A percentile compares a stretch with the other conserved stretches of the same genome.
phyloP scores from a whole-genome alignment of 1,284 basidiomycete genomes.

The Coniferiporia sulphurascens region DNA sequence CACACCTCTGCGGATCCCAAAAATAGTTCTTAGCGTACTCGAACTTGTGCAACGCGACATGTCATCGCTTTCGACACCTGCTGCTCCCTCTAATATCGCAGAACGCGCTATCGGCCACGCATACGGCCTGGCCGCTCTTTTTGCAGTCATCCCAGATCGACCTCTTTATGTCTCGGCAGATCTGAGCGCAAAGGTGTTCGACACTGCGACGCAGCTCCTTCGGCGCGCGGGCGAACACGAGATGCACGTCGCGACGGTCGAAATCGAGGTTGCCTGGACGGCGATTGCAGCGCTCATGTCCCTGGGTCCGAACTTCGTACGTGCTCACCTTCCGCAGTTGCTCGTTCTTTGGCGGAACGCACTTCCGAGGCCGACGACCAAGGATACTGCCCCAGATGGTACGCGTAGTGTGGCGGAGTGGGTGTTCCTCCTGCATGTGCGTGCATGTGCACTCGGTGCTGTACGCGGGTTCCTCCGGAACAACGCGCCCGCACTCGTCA shows the following conservation, averaged over 20 bases:
- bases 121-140: constrained; percentile 83
- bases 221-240: constrained; percentile 92
- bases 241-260: constrained; percentile 73
- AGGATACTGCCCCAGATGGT: constrained; percentile 62
- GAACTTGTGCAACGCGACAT: constrained; percentile 86
- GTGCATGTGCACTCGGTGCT: constrained; percentile 87
- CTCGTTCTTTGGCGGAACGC: constrained; percentile 97
- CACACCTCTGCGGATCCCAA: constrained; percentile 80
- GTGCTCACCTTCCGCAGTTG: constrained; percentile 87
- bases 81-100: constrained; percentile 69
- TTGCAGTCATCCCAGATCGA: constrained; percentile 80
- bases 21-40: constrained; percentile 68
- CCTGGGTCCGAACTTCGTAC: constrained; percentile 90
- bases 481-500: constrained; percentile 73
- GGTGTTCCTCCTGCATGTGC: constrained; percentile 87
- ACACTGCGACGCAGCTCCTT: constrained; percentile 85
- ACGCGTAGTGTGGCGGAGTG: constrained; percentile 78
- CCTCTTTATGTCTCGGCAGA: constrained; percentile 96
- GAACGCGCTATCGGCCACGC: constrained; percentile 81
- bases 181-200: constrained; percentile 85
- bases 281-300: constrained; percentile 88
- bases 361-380: constrained; percentile 88
- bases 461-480: constrained; percentile 86
- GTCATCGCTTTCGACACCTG: constrained; percentile 54
- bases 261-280: constrained; percentile 95